Evolutionary conservation across 345 rosid species (phyloP).

Genomic region (Carallia pectinifolia): DNA sequence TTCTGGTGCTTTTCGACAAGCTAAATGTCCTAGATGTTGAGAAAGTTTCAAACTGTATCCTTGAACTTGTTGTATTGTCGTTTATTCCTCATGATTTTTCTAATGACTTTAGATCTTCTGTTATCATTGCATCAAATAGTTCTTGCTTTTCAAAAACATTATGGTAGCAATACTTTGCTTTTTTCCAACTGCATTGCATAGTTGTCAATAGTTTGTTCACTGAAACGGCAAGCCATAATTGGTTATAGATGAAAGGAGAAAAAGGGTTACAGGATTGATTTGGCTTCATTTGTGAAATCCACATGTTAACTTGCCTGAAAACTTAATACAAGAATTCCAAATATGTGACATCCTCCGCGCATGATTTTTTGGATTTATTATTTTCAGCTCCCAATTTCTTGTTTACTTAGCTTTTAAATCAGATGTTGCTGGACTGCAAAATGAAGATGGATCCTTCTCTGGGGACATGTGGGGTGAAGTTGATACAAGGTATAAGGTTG

Average conservation of each 20-base stretch:
- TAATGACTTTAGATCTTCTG: no score
- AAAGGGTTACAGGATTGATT: no score
- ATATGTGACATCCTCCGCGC: not conserved
- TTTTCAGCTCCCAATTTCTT: constrained; percentile 1
- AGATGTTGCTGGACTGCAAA: constrained; percentile 81
- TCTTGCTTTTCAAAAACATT: no score
- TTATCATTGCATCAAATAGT: no score
- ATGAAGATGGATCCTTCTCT: constrained; percentile 91
- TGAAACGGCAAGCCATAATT: no score
- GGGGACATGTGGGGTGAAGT: constrained; percentile 98
- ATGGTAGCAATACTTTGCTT: no score
- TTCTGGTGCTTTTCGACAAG: constrained; percentile 71
- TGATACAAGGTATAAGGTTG: constrained; percentile 58
- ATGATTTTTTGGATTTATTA: not conserved
- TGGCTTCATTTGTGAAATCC: no score
- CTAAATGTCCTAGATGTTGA: constrained; percentile 58
- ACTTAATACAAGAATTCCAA: not conserved
- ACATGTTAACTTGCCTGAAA: no score
- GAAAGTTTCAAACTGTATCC: constrained; percentile 87
- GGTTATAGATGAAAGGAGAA: no score
- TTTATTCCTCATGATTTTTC: not conserved
- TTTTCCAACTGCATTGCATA: no score
- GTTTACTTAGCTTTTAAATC: constrained; percentile 30
- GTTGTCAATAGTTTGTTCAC: no score
- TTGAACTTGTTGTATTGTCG: not conserved